Base-by-base conservation (phyloP, 192 early-diverging fungal species). In the Coemansia sp. region DNA sequence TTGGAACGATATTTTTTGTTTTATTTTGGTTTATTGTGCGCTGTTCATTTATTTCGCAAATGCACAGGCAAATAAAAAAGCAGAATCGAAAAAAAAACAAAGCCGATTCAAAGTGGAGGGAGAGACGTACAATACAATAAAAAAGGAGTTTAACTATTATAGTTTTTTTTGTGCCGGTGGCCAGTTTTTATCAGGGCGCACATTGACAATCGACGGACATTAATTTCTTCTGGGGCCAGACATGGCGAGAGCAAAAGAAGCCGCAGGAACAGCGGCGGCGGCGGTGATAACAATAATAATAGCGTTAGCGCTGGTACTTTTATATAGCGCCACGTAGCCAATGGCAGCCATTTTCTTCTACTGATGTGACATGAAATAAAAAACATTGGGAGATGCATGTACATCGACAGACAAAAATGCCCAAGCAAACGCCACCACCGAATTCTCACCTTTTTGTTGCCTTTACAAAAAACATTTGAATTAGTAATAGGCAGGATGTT, bases 171-270 rank as follows among this genome's bases (percentile, higher is more conserved):
- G 42, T 45, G 17, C 17, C 14, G 3, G 42, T 45, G 42, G 42
- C 42, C 42, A 45, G 42, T 38, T 38, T 45, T 45, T 45, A 45
- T 45, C 42, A 45, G 42, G 42, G 42, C 42, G 42, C 42, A 45
- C 42, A 45, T 45, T 45, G 42, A 45, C 42, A 45, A 45, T 45
- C 42, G 42, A 45, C 42, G 11, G 42, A 45, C 42, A 45, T 45
- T 45, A 45, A 45, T 45, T 45, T 45, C 17, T 45, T 45, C 17
- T 16, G 10, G 42, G 42, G 42, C 7, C 42, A 45, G 42, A 16
- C 42, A 45, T 45, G 42, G 12, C 14, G 17, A 16, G 12, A 45
- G 42, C 36, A 45, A 16, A 45, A 5, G 14, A 16, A 3, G 3
- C 12, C 0, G 22, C 22, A 25, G 22, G 22, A 25, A 25, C 22